A percentile compares a stretch with the other conserved stretches of the same genome.
These are phyloP conservation scores for Aciculoconidium aculeatum DNA, from an alignment of 805 yeast species.

Conservation along the genomic window DNA sequence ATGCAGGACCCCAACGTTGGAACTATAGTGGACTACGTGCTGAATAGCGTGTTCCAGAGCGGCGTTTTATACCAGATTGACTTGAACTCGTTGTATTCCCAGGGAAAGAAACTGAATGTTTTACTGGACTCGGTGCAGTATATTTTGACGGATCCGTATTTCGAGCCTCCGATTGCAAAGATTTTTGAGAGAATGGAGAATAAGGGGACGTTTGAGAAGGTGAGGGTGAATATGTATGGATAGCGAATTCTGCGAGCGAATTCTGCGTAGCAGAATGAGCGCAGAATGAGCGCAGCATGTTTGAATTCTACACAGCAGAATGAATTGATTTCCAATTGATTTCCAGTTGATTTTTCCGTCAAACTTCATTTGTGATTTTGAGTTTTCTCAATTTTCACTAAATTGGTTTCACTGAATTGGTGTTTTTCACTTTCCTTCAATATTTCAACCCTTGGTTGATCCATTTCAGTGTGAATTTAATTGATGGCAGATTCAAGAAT, in stretches of 20 bases:
- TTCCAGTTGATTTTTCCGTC: not conserved
- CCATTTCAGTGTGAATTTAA: too few relatives aligned
- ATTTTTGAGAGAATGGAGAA: constrained; percentile 25
- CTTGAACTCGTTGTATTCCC: constrained; percentile 15
- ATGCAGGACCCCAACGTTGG: constrained; percentile 16
- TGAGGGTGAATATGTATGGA: constrained; percentile 29
- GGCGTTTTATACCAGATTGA: constrained; percentile 30
- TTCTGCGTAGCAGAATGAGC: too few relatives aligned
- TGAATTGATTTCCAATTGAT: not conserved
- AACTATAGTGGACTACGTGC: constrained; percentile 16
- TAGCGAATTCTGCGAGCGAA: too few relatives aligned
- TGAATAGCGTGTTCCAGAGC: constrained; percentile 23
- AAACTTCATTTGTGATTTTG: too few relatives aligned
- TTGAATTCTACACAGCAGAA: too few relatives aligned
- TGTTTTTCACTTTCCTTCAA: too few relatives aligned
- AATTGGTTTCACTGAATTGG: too few relatives aligned
- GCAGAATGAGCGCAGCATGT: too few relatives aligned
- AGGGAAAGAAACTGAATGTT: constrained; percentile 17
- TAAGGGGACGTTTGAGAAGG: constrained; percentile 23
- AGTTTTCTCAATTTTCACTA: too few relatives aligned
- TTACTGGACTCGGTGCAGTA: constrained; percentile 20
- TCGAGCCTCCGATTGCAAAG: constrained; percentile 27
- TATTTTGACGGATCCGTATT: constrained; percentile 22
- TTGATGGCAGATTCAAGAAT: too few relatives aligned
- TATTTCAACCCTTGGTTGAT: too few relatives aligned